Base-by-base conservation (phyloP, 1,284 basidiomycete genomes). In the Ustilago crameri region DNA sequence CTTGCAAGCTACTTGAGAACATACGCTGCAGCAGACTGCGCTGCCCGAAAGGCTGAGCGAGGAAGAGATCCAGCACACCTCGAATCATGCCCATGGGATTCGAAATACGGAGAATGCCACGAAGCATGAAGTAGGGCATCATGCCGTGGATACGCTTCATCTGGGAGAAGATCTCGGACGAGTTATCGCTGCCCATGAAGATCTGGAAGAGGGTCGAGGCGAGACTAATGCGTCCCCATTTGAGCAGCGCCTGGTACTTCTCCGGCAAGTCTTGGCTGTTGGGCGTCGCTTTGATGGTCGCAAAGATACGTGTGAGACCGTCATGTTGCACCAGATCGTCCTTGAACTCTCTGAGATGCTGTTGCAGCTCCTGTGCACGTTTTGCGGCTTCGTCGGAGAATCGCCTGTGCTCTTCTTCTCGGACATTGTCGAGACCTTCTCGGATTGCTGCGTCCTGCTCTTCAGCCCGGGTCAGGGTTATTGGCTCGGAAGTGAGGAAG, bases 101-200 rank as follows among this genome's bases (percentile, higher is more conserved):
- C 57, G 92, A 95, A 72, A 99, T 92, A 83, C 89, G 91, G 66
- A 99, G 85, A 18, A 94, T 91, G 7, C 92, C 88, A 83, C 94
- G 95, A 63, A 98, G 88, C 86, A 98, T 90, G 81, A 98, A 93
- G 85, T 99, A 99, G 3, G 95, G 95, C 93, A 98, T 97, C 60
- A 97, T 86, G 1, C 93, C 93, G 82, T 99, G 96, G 54, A 97
- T 89, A 41, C 95, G 89, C 85, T 98, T 98, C 68, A 99, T 85
- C 66, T 89, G 88, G 1, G 91, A 87, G 72, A 98, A 91, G 12
- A 90, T 91, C 75, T 96, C 92, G 3, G 94, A 95, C 10, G 94
- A 91, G 59, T 90, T 91, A 84, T 99, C 95, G 15, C 93, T 89
- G 0, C 95, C 95, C 34, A 97, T 89, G 76, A 95, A 95, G 46